Base-by-base conservation (phyloP, 495 filamentous ascomycete genomes). In the Cenococcum geophilum region DNA sequence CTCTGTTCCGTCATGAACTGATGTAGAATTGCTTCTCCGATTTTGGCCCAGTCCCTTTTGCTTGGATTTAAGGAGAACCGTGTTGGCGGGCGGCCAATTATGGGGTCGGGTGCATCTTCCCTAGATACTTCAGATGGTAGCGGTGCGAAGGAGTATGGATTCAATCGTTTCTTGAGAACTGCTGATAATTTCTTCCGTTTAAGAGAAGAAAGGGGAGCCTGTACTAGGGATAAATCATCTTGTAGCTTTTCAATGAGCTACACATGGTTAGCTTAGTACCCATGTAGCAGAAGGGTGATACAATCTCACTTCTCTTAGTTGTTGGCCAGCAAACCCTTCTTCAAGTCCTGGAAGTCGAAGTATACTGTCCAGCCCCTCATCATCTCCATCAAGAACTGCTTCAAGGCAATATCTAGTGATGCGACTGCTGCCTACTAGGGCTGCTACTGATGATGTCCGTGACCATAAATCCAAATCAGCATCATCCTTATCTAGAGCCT, bases 391-490 rank as follows among this genome's bases (percentile, higher is more conserved):
- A 37, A 97, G 79, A 8, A 93, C 89, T 58, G 92, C 88, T 71
- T 99, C 93, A 18, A 97, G 76, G 64, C 95, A 93, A 69, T 89
- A 97, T 36, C 95, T 83, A 37, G 82, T 84, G 32, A 96, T 79
- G 6, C 92, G 82, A 36, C 81, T 75, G 62, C 91, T 96, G 36
- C 85, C 82, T 14, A 97, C 74, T 58, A 89, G 82, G 32, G 83
- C 80, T 10, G 84, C 87, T 20, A 98, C 79, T 32, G 89, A 83
- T 6, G 93, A 87, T 23, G 89, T 82, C 58, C 89, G 83, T 61
- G 93, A 80, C 93, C 93, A 98, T n/a, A 97, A 78, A 65, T 96
- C 92, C 34, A 93, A 79, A 72, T 98, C 95, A 1, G 91, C 88
- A 42, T 95, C 89, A 70, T 98, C 93, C 45, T 88, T 86, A 63